Percentiles rank a stretch among this genome's conserved stretches.
These are phyloP conservation scores for Candida jianshihensis DNA, from an alignment of 805 yeast genomes.

Conservation along the genomic window DNA sequence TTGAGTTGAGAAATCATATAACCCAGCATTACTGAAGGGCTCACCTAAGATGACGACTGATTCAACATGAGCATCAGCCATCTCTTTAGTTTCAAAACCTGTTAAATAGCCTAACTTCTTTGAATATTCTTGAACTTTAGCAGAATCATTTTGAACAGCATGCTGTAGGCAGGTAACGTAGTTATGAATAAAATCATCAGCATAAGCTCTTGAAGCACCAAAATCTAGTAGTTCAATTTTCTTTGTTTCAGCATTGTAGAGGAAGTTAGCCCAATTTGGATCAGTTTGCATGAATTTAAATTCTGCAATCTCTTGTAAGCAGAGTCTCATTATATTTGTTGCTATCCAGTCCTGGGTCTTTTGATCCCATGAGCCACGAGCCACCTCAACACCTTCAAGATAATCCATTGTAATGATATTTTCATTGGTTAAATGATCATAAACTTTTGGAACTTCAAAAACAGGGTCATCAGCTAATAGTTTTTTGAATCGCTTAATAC, in stretches of 20 bases:
- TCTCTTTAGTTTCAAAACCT: slow-evolving; percentile 79
- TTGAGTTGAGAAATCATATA: slow-evolving; percentile 72
- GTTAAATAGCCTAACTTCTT: slow-evolving; percentile 79
- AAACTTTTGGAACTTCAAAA: slow-evolving; percentile 77
- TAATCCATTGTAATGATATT: slow-evolving; percentile 86
- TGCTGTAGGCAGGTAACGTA: slow-evolving; percentile 70
- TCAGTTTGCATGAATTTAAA: slow-evolving; percentile 96
- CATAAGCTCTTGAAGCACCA: slow-evolving; percentile 87
- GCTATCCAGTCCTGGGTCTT: slow-evolving; percentile 76
- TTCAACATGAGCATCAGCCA: slow-evolving; percentile 90
- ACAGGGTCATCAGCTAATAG: slow-evolving; percentile 52
- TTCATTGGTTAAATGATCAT: slow-evolving; percentile 68
- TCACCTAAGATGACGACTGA: slow-evolving; percentile 88
- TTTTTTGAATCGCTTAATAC: slow-evolving; percentile 59
- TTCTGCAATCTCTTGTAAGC: slow-evolving; percentile 76
- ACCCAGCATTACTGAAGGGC: slow-evolving; percentile 60
- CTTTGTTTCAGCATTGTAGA: slow-evolving; percentile 64
- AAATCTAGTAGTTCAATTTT: slow-evolving; percentile 86
- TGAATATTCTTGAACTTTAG: slow-evolving; percentile 57
- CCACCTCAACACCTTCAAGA: slow-evolving; percentile 78
- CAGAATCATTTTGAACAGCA: slow-evolving; percentile 63
- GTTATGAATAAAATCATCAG: slow-evolving; percentile 55
- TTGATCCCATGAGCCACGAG: slow-evolving; percentile 70
- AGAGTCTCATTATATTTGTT: slow-evolving; percentile 76
- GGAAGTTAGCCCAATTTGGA: slow-evolving; percentile 98